A percentile compares a stretch with the other conserved stretches of the same genome.
phyloP scores from a whole-genome alignment of 805 yeast genomes.

The Candida pseudofarinosa region DNA sequence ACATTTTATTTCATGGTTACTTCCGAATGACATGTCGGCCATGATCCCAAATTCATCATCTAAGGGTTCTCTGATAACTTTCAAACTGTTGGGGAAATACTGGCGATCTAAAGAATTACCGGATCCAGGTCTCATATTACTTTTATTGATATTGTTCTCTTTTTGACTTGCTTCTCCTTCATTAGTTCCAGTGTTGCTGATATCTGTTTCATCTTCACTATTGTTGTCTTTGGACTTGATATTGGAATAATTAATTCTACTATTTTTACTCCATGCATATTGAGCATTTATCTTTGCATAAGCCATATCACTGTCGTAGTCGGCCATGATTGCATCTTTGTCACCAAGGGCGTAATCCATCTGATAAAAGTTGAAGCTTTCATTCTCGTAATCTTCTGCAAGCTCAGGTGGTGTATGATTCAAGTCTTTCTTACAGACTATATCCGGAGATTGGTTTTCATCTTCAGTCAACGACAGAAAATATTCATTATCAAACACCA shows the following conservation, averaged over 20 bases:
- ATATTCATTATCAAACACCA: neutral
- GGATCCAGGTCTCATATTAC: neutral
- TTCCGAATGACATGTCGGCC: slow-evolving; percentile 9
- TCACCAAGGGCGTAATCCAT: slow-evolving; percentile 4
- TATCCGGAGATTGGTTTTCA: neutral
- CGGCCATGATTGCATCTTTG: slow-evolving; percentile 3
- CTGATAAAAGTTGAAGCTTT: slow-evolving; percentile 6
- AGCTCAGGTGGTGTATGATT: slow-evolving; percentile 5
- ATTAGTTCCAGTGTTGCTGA: neutral
- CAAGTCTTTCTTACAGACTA: neutral
- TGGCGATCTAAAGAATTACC: neutral
- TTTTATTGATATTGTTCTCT: neutral
- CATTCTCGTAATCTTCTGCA: slow-evolving; percentile 3
- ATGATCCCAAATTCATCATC: slow-evolving; percentile 6
- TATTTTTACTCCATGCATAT: slow-evolving; percentile 6
- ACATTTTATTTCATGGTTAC: slow-evolving; percentile 10
- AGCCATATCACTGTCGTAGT: slow-evolving; percentile 3
- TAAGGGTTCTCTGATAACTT: slow-evolving; percentile 3
- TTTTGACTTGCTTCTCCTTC: neutral
- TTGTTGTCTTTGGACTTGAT: neutral
- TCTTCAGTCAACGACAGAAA: neutral
- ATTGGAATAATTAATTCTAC: neutral
- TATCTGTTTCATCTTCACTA: neutral
- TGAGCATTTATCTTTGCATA: slow-evolving; percentile 1
- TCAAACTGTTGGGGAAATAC: slow-evolving; percentile 1